Conservation (phyloP, 1,284 basidiomycete species). For the Quambalaria eucalypti region DNA sequence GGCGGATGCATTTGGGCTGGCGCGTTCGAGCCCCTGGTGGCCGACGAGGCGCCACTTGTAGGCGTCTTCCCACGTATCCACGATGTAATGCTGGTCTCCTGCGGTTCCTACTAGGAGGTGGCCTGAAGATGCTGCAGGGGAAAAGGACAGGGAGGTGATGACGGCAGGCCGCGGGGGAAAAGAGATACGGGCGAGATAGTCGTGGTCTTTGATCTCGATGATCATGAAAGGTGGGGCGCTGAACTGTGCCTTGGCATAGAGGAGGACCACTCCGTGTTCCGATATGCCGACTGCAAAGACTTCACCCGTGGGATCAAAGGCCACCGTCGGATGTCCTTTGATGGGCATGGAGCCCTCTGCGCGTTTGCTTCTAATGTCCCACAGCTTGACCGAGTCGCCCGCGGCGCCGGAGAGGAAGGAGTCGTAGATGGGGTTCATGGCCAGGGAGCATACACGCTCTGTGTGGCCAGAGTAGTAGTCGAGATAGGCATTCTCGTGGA, state of each 20-base stretch:
- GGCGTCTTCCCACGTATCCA: constrained; percentile 27
- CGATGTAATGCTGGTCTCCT: constrained; percentile 79
- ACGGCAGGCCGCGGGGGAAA: constrained; percentile 67
- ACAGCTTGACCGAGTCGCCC: constrained; percentile 89
- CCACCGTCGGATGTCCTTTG: constrained; percentile 65
- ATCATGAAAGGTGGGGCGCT: constrained; percentile 81
- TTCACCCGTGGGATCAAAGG: constrained; percentile 78
- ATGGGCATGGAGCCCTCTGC: constrained; percentile 55
- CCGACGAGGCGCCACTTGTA: constrained; percentile 26
- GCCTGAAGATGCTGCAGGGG: constrained; percentile 64
- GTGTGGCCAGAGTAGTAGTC: constrained; percentile 94
- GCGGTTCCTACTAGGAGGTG: constrained; percentile 87
- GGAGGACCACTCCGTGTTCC: constrained; percentile 29
- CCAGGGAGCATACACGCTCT: constrained; percentile 71
- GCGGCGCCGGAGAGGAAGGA: constrained; percentile 88
- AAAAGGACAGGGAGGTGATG: constrained; percentile 85
- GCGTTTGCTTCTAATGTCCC: constrained; percentile 81
- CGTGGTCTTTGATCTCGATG: constrained; percentile 59
- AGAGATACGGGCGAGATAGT: constrained; percentile 28
- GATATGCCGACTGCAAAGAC: constrained; percentile 91
- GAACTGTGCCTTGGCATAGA: constrained; percentile 75
- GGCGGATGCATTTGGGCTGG: constrained; percentile 7
- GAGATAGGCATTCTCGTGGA: constrained; percentile 91
- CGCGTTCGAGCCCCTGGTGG: constrained; percentile 31
- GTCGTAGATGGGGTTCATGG: constrained; percentile 86